These are phyloP conservation scores for Dendrostoma leiphaemia DNA, from an alignment of 2,329 filamentous ascomycete genomes.

Conservation along the genomic window DNA sequence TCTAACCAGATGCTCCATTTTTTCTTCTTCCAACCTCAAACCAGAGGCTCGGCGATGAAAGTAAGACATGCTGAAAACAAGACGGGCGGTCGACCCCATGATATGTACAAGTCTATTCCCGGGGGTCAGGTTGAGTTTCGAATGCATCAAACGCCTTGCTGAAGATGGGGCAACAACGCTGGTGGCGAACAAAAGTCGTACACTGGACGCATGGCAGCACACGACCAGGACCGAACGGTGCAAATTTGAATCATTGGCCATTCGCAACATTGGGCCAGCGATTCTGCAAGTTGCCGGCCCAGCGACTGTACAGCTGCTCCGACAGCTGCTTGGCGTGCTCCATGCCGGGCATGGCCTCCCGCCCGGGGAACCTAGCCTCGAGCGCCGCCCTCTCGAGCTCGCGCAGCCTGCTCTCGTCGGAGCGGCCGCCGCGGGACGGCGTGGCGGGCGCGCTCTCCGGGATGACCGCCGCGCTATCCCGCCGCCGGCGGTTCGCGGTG, in stretches of 20 bases:
- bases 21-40: too few species aligned
- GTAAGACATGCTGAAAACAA: too few species aligned
- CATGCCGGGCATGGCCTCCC: slow-evolving; percentile 67
- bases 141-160: too few species aligned
- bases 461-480: slow-evolving; percentile 41
- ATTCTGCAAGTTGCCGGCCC: slow-evolving; percentile 78
- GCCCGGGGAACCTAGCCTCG: slow-evolving; percentile 54
- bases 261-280: slow-evolving; percentile 56
- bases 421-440: slow-evolving; percentile 21
- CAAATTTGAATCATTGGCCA: too few species aligned
- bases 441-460: slow-evolving; percentile 25
- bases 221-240: too few species aligned
- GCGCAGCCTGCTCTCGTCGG: slow-evolving; percentile 31
- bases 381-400: slow-evolving; percentile 47
- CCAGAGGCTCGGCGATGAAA: too few species aligned
- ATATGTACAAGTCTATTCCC: too few species aligned
- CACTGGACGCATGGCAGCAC: too few species aligned
- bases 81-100: too few species aligned
- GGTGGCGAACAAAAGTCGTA: background rate
- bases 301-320: slow-evolving; percentile 86
- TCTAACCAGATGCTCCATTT: too few species aligned
- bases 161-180: too few species aligned
- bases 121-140: too few species aligned
- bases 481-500: slow-evolving; percentile 61
- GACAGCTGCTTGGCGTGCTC: slow-evolving; percentile 88